Evolutionary conservation across 441 rosid genomes (phyloP).

Genomic region (Isatis lusitanica): DNA sequence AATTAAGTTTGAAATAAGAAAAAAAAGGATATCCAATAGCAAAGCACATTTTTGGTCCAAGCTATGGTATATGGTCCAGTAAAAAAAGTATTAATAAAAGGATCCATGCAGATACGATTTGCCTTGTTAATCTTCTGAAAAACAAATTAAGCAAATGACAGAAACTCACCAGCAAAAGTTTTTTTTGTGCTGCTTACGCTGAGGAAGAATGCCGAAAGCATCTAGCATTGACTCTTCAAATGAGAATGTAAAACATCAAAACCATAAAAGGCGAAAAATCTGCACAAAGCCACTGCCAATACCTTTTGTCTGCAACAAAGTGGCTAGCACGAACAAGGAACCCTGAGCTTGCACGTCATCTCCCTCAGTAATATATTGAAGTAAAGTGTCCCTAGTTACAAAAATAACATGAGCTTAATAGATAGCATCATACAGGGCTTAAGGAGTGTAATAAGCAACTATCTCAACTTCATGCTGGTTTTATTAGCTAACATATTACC

Average conservation of each 20-base stretch:
- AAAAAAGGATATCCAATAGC: neutral
- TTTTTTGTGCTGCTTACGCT: constrained; percentile 95
- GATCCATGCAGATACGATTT: constrained; percentile 6
- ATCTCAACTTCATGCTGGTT: neutral
- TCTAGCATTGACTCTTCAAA: constrained; percentile 94
- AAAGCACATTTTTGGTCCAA: constrained; percentile 2
- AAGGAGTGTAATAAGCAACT: neutral
- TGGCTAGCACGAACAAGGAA: constrained; percentile 87
- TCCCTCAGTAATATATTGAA: constrained; percentile 65
- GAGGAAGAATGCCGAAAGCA: constrained; percentile 98
- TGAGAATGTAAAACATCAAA: constrained; percentile 38
- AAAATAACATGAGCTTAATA: constrained; percentile 3
- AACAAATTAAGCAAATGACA: constrained; percentile 14
- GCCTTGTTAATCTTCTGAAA: neutral
- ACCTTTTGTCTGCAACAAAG: constrained; percentile 99
- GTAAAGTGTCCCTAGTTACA: constrained; percentile 76
- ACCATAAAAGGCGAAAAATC: constrained; percentile 11
- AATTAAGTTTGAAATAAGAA: constrained; percentile 17
- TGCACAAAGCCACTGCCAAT: constrained; percentile 33
- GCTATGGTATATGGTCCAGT: neutral
- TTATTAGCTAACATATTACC: constrained; percentile 47
- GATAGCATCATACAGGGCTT: neutral
- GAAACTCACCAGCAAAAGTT: constrained; percentile 78
- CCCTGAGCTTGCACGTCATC: constrained; percentile 82
- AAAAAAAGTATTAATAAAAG: neutral